Conservation (phyloP, 2,329 filamentous ascomycete species). For the Aspergillus flavus region DNA sequence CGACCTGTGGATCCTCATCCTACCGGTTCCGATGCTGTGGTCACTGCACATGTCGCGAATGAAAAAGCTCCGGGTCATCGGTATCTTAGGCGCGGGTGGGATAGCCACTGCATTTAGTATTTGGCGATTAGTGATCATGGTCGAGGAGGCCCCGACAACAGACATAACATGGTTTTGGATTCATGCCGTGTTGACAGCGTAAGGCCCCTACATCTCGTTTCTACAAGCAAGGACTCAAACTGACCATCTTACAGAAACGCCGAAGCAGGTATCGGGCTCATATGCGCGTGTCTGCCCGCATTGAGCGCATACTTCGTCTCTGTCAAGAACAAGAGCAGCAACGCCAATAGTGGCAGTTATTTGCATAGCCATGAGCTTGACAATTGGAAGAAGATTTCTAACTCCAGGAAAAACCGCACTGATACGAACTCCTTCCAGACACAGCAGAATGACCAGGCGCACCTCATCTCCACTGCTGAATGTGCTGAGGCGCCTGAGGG, state of each 20-base stretch:
- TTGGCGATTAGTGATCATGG: slow-evolving; percentile 29
- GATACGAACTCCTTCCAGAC: neutral
- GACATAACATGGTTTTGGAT: slow-evolving; percentile 30
- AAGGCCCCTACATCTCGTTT: neutral
- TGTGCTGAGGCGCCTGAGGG: neutral
- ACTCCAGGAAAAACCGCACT: neutral
- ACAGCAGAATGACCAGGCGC: neutral
- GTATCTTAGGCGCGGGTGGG: slow-evolving; percentile 30
- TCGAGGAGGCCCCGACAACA: slow-evolving; percentile 21
- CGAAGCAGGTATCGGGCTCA: slow-evolving; percentile 26
- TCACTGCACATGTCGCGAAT: slow-evolving; percentile 25
- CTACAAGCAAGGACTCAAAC: neutral
- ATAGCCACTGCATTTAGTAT: slow-evolving; percentile 30
- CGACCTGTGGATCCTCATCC: slow-evolving; percentile 30
- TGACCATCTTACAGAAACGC: slow-evolving; percentile 19
- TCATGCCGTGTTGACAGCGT: slow-evolving; percentile 29
- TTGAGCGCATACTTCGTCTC: neutral
- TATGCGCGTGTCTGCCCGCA: slow-evolving; percentile 27
- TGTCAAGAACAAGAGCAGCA: neutral
- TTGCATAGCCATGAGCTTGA: neutral
- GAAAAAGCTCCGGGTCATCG: slow-evolving; percentile 30
- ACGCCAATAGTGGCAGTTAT: neutral
- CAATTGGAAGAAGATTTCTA: neutral
- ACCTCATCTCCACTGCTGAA: neutral
- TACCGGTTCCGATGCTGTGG: slow-evolving; percentile 30